Percentiles rank a stretch among this genome's conserved stretches.
These are phyloP conservation scores for Acanthamoeba castellanii DNA, from an alignment of 208 protist genomes.

Conservation along the genomic window DNA sequence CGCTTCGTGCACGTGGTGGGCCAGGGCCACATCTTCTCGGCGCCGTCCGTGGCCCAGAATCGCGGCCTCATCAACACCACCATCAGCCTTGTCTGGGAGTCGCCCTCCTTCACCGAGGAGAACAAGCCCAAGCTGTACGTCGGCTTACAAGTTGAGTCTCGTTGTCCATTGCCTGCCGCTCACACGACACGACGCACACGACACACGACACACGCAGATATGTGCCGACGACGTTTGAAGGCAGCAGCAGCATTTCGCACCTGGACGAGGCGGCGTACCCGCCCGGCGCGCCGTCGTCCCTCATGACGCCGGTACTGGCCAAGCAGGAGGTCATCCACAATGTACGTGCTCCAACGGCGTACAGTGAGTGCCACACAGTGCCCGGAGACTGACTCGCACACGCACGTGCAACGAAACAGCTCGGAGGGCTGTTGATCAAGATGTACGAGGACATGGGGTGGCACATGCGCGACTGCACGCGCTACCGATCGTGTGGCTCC, in stretches of 20 bases:
- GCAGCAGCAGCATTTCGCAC: slow-evolving; percentile 43
- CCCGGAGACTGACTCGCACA: not conserved
- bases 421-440: slow-evolving; percentile 38
- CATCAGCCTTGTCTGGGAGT: slow-evolving; percentile 11
- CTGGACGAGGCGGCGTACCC: slow-evolving; percentile 59
- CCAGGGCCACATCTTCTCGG: not conserved
- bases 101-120: slow-evolving; percentile 16
- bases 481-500: slow-evolving; percentile 45
- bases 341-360: not conserved
- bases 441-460: slow-evolving; percentile 71
- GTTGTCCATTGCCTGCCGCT: not conserved
- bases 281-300: not conserved
- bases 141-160: not conserved
- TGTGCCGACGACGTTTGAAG: slow-evolving; percentile 5
- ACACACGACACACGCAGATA: not conserved
- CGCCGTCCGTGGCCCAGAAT: not conserved
- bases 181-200: no score
- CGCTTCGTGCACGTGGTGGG: slow-evolving; percentile 48
- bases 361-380: not conserved
- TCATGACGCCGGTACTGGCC: slow-evolving; percentile 56
- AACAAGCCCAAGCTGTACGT: slow-evolving; percentile 35
- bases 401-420: not conserved
- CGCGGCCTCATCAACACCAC: not conserved
- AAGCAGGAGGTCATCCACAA: slow-evolving; percentile 59
- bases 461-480: slow-evolving; percentile 64